Evolutionary conservation across 257 asterid species (phyloP), one percentile per base, ranked within the genome.

Genomic region (Schizonepeta tenuifolia): DNA sequence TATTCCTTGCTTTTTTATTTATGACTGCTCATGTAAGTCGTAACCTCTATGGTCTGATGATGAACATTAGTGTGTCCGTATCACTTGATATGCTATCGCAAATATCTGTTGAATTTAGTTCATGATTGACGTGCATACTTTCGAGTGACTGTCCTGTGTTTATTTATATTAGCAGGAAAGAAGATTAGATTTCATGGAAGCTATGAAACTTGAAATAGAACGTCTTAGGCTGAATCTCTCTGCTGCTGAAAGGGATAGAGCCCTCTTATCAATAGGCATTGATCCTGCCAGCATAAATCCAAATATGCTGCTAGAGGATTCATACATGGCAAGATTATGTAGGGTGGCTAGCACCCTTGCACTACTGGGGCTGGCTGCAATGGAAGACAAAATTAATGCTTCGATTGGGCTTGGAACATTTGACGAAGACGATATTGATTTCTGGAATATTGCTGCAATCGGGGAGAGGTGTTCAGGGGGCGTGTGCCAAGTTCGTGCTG

Each of bases 231-330:
- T 83, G 79, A 90, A 90, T 85, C 92, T 91, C 74, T 90, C 98
- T 70, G 98, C 99, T 76, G 92, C 99, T 71, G 96, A 84, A 82
- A 89, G 99, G 88, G 97, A 94, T 80, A 88, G 98, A 82, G 88
- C 96, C 35, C 86, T 94, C 75, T 82, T 94, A 78, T 87, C 96
- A 41, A 82, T 94, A 46, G 96, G 98, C 60, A 87, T 94, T 76
- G 99, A 91, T 86, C 97, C 98, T 78, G 97, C 98, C 40, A 87
- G 86, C 78, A 89, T 94, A 81, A 92, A 92, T 75, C 97, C 97
- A 22, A 89, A 91, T 77, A 61, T 84, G 69, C 74, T 91, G 78
- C 91, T 89, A 21, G 91, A 86, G 70, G 87, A 91, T 76, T 91
- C 90, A 77, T 85, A 86, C 78, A 82, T 85, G 81, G 89, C 86